These are phyloP conservation scores for Pholiota conissans DNA, from an alignment of 768 basidiomycete species.

Conservation along the genomic window DNA sequence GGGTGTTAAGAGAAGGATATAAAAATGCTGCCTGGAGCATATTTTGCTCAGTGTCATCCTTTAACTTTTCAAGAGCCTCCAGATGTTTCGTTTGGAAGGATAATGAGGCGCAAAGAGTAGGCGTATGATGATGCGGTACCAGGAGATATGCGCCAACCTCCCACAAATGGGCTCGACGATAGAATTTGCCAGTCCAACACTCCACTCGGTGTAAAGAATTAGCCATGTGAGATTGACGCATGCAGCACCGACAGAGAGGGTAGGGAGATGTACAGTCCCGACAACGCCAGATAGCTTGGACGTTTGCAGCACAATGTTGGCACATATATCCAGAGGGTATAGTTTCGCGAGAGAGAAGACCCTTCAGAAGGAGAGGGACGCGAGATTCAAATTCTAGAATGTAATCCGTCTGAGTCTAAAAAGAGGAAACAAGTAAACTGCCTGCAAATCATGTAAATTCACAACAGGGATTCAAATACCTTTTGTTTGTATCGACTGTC, in stretches of 20 bases:
- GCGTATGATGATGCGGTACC: slow-evolving; percentile 21
- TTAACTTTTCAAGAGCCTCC: neutral
- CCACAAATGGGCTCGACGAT: slow-evolving; percentile 12
- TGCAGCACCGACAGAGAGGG: slow-evolving; percentile 5
- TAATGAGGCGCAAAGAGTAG: slow-evolving; percentile 11
- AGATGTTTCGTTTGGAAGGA: neutral
- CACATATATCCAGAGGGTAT: neutral
- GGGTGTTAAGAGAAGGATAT: too few species aligned
- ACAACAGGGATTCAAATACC: too few species aligned
- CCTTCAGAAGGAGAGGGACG: neutral
- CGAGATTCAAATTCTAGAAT: too few species aligned
- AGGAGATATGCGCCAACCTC: slow-evolving; percentile 14
- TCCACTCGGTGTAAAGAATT: slow-evolving; percentile 19
- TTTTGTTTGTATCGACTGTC: too few species aligned
- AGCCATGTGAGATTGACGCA: neutral
- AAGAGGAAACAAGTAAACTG: too few species aligned
- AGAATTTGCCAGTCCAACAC: slow-evolving; percentile 20
- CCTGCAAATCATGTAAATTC: too few species aligned
- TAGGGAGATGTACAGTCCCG: neutral
- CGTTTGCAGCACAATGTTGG: neutral
- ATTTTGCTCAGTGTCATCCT: neutral
- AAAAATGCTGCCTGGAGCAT: too few species aligned
- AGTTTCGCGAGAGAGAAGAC: neutral
- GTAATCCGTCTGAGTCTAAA: too few species aligned
- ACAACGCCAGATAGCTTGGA: neutral